Conservation (phyloP, 768 basidiomycete species). For the Mycena epipterygia region DNA sequence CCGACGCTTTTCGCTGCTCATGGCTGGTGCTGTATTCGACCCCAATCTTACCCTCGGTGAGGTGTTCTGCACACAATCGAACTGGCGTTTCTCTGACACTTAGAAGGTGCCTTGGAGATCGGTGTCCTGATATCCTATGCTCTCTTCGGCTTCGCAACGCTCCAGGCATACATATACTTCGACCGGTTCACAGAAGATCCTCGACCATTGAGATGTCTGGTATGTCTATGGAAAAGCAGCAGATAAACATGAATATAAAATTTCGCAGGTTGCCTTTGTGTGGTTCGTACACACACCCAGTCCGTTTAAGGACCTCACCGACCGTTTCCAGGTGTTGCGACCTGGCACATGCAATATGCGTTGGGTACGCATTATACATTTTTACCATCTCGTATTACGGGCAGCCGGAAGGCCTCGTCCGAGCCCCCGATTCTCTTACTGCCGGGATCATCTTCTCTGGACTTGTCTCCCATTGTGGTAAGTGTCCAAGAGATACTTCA, state of each 20-base stretch:
- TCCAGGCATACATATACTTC: slow-evolving; percentile 7
- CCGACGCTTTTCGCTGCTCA: too few species aligned
- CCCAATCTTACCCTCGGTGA: too few species aligned
- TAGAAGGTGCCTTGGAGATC: not conserved
- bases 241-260: too few species aligned
- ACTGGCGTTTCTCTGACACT: too few species aligned
- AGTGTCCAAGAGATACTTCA: not conserved
- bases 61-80: too few species aligned
- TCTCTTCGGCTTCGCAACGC: not conserved
- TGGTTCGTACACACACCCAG: not conserved
- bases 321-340: too few species aligned
- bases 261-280: not conserved
- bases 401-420: not conserved
- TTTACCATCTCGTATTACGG: slow-evolving; percentile 1
- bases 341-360: too few species aligned
- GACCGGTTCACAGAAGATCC: not conserved
- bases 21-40: too few species aligned
- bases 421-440: not conserved
- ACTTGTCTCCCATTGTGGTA: not conserved
- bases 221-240: not conserved
- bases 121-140: not conserved
- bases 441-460: not conserved
- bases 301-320: too few species aligned
- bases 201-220: not conserved
- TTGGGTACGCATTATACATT: not conserved